Evolutionary conservation across 139 green algal species (phyloP), one percentile per base, ranked within the genome.

Genomic region (Chlamydomonas sp.): DNA sequence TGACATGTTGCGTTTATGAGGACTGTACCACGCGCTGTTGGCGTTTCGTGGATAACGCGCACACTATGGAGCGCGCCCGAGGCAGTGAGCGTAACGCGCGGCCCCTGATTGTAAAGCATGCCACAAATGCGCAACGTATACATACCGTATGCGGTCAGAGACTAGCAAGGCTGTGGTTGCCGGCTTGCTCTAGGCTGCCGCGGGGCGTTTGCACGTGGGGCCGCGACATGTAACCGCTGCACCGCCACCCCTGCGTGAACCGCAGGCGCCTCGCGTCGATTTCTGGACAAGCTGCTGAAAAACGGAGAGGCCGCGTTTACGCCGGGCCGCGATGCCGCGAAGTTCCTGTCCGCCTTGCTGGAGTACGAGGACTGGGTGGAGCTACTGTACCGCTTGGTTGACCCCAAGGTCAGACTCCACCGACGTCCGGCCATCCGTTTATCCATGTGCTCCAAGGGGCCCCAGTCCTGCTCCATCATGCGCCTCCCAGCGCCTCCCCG

Each of bases 311-410:
- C 67, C 14, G 8, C 15, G 0, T 88, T 88, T 15, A 20, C 49
- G 1, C 12, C 60, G 15, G 9, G 7, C 3, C 74, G 31, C 68
- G 90, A 93, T 75, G 76, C 67, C 6, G 9, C 68, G 1, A 75
- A n/a, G 18, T 93, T 93, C 67, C 15, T 89, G 62, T n/a, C n/a
- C 5, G 88, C 88, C 0, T 18, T 78, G 17, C 71, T 82, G 4
- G 62, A 82, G 49, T 88, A 77, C 62, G 63, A 79, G 17, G 90
- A 93, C 78, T 87, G 79, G 14, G n/a, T 88, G 17, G 90, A 93
- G 18, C 74, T 93, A 12, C 74, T 93, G 10, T 90, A 85, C 90
- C 63, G 79, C 67, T 67, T 91, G 63, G 88, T 31, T 49, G 91
- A 85, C 9, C 71, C 76, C 49, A 84, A 79, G 74, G 86, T 91